Evolutionary conservation across 2,329 filamentous ascomycete species (phyloP).

Genomic region (Sporothrix globosa): DNA sequence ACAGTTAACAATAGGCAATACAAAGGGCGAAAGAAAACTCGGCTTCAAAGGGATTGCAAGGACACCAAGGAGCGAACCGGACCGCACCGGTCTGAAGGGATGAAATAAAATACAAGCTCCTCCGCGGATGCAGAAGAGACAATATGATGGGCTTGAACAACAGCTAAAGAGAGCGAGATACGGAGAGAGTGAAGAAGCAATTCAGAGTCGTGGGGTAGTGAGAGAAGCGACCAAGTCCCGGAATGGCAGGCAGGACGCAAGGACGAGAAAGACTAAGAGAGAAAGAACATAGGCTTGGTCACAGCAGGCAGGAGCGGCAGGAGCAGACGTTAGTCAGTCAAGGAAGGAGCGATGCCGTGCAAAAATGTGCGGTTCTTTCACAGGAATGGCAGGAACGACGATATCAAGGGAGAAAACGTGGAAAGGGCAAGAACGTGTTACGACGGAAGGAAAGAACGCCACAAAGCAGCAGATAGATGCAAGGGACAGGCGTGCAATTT

Average conservation of each 20-base stretch:
- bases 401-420: background rate
- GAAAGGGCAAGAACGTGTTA: conserved; percentile 5
- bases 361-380: no score
- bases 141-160: conserved; percentile 4
- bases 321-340: background rate
- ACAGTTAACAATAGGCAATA: background rate
- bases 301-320: conserved; percentile 18
- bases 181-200: background rate
- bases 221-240: background rate
- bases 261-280: background rate
- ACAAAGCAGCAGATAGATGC: conserved; percentile 13
- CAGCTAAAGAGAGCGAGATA: conserved; percentile 3
- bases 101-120: conserved; percentile 1
- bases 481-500: background rate
- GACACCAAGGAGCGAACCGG: background rate
- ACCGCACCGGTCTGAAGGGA: conserved; percentile 16
- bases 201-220: background rate
- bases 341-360: conserved; percentile 27
- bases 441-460: conserved; percentile 23
- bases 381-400: background rate
- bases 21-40: conserved; percentile 1
- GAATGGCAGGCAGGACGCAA: background rate
- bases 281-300: background rate
- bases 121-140: background rate
- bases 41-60: background rate